phyloP scores from a whole-genome alignment of 202 grass and related monocot genomes.

The Brachypodium distachyon region DNA sequence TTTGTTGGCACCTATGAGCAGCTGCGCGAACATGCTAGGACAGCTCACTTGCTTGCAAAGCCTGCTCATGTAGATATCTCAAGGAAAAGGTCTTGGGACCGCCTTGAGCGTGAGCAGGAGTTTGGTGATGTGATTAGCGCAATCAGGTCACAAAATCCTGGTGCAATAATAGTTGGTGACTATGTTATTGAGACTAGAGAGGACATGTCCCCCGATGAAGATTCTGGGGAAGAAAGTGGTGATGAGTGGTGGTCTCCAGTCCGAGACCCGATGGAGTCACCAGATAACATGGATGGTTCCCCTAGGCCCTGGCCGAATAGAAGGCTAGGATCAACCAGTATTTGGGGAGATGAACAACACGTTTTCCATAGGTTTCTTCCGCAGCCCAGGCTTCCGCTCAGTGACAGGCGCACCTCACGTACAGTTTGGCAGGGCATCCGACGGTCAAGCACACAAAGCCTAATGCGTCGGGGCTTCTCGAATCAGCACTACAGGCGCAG shows the following conservation, averaged over 20 bases:
- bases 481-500: neutral
- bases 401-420: slow-evolving; percentile 21
- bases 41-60: slow-evolving; percentile 43
- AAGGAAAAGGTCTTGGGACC: slow-evolving; percentile 68
- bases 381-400: slow-evolving; percentile 7
- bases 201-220: slow-evolving; percentile 23
- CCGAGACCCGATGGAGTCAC: slow-evolving; percentile 2
- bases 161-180: slow-evolving; percentile 82
- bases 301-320: slow-evolving; percentile 14
- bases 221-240: slow-evolving; percentile 35
- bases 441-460: neutral
- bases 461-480: neutral
- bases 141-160: slow-evolving; percentile 81
- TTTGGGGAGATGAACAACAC: slow-evolving; percentile 28
- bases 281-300: slow-evolving; percentile 9
- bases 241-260: slow-evolving; percentile 32
- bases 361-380: slow-evolving; percentile 8
- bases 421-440: slow-evolving; percentile 21
- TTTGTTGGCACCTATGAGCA: slow-evolving; percentile 79
- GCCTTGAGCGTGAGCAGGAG: slow-evolving; percentile 73
- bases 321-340: slow-evolving; percentile 4
- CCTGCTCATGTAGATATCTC: slow-evolving; percentile 59
- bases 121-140: slow-evolving; percentile 74
- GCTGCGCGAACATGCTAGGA: slow-evolving; percentile 76
- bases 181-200: slow-evolving; percentile 78